phyloP scores from a whole-genome alignment of 2,329 filamentous ascomycete species.

The Aspergillus melleus region DNA sequence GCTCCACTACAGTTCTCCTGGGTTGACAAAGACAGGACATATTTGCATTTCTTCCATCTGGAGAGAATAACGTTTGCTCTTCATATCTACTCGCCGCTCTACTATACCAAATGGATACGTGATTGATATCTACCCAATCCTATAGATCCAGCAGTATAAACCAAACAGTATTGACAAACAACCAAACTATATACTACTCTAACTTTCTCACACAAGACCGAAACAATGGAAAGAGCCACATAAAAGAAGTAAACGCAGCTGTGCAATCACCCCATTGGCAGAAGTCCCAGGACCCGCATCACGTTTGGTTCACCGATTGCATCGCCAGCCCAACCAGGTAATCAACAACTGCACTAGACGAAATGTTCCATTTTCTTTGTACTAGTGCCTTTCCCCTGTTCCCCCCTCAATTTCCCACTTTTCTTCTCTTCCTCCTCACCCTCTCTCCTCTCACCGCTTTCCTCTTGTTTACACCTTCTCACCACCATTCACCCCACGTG shows the following conservation, averaged over 20 bases:
- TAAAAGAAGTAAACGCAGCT: not conserved
- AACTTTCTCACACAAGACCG: not conserved
- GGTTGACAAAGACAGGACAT: no score
- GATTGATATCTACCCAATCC: not conserved
- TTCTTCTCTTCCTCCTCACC: not conserved
- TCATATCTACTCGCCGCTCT: not conserved
- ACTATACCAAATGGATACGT: not conserved
- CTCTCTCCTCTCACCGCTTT: conserved; percentile 3
- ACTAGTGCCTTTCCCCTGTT: not conserved
- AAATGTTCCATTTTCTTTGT: not conserved
- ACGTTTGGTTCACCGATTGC: not conserved
- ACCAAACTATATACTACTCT: not conserved
- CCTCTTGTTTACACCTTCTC: conserved; percentile 5
- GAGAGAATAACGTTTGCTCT: not conserved
- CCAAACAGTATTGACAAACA: not conserved
- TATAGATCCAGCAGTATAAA: not conserved
- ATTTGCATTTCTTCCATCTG: not conserved
- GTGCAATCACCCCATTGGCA: not conserved
- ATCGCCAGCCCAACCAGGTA: not conserved
- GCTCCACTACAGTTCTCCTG: no score
- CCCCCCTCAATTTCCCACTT: not conserved
- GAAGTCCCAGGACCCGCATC: not conserved
- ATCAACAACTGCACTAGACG: not conserved
- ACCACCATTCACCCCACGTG: not conserved
- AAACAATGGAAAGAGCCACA: not conserved